Evolutionary conservation across 2,329 filamentous ascomycete species (phyloP).

Genomic region (Cucurbitaria berberidis): DNA sequence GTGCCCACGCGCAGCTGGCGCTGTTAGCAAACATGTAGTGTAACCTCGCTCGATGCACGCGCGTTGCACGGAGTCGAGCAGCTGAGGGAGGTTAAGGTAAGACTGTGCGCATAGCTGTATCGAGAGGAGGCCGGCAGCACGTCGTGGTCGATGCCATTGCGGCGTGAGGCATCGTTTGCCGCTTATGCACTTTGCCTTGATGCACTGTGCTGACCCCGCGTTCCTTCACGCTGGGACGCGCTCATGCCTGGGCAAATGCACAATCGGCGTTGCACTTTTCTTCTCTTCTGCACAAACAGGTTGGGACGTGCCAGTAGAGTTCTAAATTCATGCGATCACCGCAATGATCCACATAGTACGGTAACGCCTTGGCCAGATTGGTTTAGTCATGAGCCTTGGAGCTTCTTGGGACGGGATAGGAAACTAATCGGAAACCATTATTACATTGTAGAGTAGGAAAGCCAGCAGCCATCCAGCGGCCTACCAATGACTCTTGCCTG

Average conservation of each 20-base stretch:
- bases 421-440: not conserved
- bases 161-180: not conserved
- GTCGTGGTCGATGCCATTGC: not conserved
- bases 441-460: not conserved
- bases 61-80: slow-evolving; percentile 4
- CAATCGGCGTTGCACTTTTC: not conserved
- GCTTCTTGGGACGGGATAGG: not conserved
- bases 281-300: not conserved
- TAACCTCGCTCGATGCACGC: slow-evolving; percentile 1
- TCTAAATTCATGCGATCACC: not conserved
- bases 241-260: not conserved
- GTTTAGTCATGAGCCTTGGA: not conserved
- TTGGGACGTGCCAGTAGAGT: not conserved
- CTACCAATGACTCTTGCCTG: slow-evolving; percentile 3
- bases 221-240: too few species aligned
- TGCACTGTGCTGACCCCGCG: not conserved
- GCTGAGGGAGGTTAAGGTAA: not conserved
- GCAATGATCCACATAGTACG: not conserved
- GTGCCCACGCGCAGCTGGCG: not conserved
- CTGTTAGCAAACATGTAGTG: slow-evolving; percentile 12
- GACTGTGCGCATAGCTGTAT: not conserved
- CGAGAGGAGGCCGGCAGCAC: slow-evolving; percentile 9
- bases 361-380: not conserved
- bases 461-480: slow-evolving; percentile 4
- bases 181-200: slow-evolving; percentile 5